Evolutionary conservation across 139 green algal species (phyloP), one percentile per base, ranked within the genome.

Genomic region (Chlorella sp.): DNA sequence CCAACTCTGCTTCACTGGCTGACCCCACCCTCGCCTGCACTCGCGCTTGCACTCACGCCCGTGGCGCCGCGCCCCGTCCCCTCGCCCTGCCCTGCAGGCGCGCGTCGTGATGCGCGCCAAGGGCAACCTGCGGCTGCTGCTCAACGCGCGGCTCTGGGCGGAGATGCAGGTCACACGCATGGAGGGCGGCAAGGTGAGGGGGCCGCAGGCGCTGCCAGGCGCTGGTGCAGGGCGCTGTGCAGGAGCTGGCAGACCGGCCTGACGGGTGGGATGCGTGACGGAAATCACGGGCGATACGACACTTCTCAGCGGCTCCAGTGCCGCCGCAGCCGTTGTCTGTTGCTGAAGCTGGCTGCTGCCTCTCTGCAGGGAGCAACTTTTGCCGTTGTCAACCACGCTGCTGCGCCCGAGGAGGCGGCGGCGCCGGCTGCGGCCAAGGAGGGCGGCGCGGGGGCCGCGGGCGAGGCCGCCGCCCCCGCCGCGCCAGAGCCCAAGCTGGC

Each of bases 81-180:
- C 2, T 19, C 31, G 14, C 38, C 33, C n/a, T 56, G 33, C 31
- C 29, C 36, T 65, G 50, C 87, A 82, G 63, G 89, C 83, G 25
- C 84, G 94, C 50, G 68, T 98, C 59, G 85, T 98, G n/a, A 98
- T 98, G 94, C 84, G 94, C 35, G 84, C 95, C 67, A 76, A 82
- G 21, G 94, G 91, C 53, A 97, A 95, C 82, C 85, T 94, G 50
- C 82, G 90, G 25, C 87, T 98, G 62, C 83, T 98, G 71, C 83
- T 98, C 8, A 98, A 98, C 67, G 94, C 94, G 9, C 90, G 88
- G 40, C 76, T 98, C 12, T 97, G 87, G 75, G 23, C 67, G 12
- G 84, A 78, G 61, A 97, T 98, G 77, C 85, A 87, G 56, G 59
- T 92, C 40, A 90, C 84, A 3, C 82, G 68, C 50, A 98, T 98